Conservation (phyloP, 306 rosid species). For the Quercus cerris region DNA sequence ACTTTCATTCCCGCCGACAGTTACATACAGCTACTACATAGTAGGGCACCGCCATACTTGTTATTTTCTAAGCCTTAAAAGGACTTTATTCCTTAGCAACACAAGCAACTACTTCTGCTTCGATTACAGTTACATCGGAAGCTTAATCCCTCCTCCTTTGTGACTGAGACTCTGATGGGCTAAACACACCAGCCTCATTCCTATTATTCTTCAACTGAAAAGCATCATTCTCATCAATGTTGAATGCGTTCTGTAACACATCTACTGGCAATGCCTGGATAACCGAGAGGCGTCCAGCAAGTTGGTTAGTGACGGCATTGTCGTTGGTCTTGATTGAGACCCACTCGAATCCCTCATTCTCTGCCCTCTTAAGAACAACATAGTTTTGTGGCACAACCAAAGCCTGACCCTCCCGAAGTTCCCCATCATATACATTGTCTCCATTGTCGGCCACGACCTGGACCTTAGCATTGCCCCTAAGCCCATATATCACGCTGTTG, state of each 20-base stretch:
- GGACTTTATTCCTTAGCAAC: conserved; percentile 1
- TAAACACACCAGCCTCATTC: conserved; percentile 12
- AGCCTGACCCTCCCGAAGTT: conserved; percentile 24
- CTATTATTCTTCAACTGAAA: conserved; percentile 19
- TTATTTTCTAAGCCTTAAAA: not conserved
- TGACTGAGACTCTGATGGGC: conserved; percentile 17
- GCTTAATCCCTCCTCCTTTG: not conserved
- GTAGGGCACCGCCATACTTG: not conserved
- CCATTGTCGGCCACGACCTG: conserved; percentile 24
- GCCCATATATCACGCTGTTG: conserved; percentile 16
- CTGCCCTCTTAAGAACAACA: conserved; percentile 24
- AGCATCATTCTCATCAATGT: conserved; percentile 19
- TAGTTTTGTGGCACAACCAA: conserved; percentile 29
- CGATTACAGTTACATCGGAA: not conserved
- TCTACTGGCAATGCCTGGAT: conserved; percentile 21
- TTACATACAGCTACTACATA: not conserved
- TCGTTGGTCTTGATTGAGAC: conserved; percentile 32
- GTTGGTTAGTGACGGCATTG: conserved; percentile 16
- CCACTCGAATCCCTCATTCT: conserved; percentile 28
- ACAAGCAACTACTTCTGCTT: not conserved
- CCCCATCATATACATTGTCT: conserved; percentile 11
- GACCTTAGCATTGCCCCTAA: conserved; percentile 24
- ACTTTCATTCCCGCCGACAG: not conserved
- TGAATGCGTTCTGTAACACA: conserved; percentile 8
- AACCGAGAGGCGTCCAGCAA: conserved; percentile 23